These are phyloP conservation scores for Stygiomarasmius scandens DNA, from an alignment of 1,284 basidiomycete genomes.

Conservation along the genomic window DNA sequence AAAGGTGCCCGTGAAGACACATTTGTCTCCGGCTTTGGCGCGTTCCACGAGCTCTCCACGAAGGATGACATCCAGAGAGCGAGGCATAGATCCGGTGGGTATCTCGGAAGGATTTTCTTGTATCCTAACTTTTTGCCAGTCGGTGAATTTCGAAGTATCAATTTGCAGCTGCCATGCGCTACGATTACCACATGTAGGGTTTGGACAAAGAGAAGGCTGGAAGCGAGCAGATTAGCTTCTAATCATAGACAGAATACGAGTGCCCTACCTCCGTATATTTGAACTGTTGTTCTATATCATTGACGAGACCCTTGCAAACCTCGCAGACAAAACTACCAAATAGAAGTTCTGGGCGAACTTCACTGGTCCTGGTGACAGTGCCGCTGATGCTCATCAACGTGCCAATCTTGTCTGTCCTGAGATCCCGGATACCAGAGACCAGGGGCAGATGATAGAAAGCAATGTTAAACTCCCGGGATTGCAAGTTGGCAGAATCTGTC, in stretches of 20 bases:
- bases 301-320: constrained; percentile 84
- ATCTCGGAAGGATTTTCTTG: constrained; percentile 99
- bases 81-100: constrained; percentile 98
- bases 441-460: constrained; percentile 97
- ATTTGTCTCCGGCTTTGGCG: constrained; percentile 99
- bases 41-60: constrained; percentile 95
- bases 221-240: not conserved
- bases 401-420: constrained; percentile 92
- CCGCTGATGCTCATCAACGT: constrained; percentile 93
- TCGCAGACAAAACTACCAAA: constrained; percentile 95
- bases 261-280: constrained; percentile 98
- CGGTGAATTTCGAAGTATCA: constrained; percentile 95
- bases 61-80: constrained; percentile 93
- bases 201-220: constrained; percentile 91
- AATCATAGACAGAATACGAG: no score
- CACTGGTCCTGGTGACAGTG: constrained; percentile 96
- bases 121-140: constrained; percentile 99
- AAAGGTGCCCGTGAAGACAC: constrained; percentile 96
- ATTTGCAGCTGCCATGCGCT: constrained; percentile 93
- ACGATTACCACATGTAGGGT: constrained; percentile 91
- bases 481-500: constrained; percentile 82
- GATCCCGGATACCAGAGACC: constrained; percentile 93
- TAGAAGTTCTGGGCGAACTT: constrained; percentile 94
- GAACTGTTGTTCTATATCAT: constrained; percentile 99
- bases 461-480: constrained; percentile 91